Base-by-base conservation (phyloP, 495 filamentous ascomycete species). In the Penicillium robsamsonii region DNA sequence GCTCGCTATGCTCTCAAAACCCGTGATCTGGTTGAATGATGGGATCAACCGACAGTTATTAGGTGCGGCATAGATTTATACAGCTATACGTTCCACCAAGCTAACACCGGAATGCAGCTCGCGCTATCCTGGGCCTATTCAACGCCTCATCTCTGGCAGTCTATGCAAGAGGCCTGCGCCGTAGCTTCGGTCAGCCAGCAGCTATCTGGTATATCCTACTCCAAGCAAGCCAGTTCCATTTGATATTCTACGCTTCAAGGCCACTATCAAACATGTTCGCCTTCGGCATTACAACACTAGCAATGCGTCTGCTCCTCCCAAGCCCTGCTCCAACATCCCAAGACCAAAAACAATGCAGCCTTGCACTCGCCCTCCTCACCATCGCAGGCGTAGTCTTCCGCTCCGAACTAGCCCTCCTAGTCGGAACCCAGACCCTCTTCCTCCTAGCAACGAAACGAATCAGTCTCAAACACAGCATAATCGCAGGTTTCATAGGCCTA, bases 201-300 rank as follows among this genome's bases (percentile, higher is more conserved):
- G 89, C 87, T 22, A 79, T 84, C 56, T 97, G 93, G 90, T 99
- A 90, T 69, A 69, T 87, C 7, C 55, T 94, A 48, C 79, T 97
- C 33, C 92, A 94, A 59, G 81, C 83, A 0, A 88, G 86, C 70
- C 92, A 96, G 67, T 97, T 99, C 67, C 94, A 97, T 74, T 72
- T 96, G 49, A 81, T 94, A 48, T 97, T 90, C 77, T 99, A 97
- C 71, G 90, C 95, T 15, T 95, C 90, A 8, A 80, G 95, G 50
- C 91, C 91, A 1, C 76, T 99, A 29, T 95, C 94, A 5, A 99
- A 99, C 67, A 96, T 94, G 84, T 97, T 97, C 69, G 94, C 94
- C 45, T 92, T 99, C 73, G 83, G 85, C 13, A 71, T 96, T 15
- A 87, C 85, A 25, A 94, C 87, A 0, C 50, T 87, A 13, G 88